phyloP scores from a whole-genome alignment of 768 basidiomycete genomes.

The Punctularia strigosozonata region DNA sequence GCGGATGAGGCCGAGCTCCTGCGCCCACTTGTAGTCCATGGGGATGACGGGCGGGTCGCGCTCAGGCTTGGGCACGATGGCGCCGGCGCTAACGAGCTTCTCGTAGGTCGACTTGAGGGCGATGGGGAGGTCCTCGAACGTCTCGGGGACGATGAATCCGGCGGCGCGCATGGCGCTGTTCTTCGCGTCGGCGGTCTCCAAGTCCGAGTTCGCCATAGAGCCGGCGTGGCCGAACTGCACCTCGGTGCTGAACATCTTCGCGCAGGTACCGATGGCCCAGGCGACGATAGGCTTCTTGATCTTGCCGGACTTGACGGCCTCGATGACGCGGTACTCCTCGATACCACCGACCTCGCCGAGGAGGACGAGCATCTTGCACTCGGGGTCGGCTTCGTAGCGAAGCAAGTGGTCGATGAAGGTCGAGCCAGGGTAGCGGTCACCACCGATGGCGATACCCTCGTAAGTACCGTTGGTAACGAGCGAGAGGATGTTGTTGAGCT shows the following conservation, averaged over 20 bases:
- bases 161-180: conserved; percentile 90
- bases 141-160: conserved; percentile 94
- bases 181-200: conserved; percentile 98
- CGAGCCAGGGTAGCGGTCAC: conserved; percentile 96
- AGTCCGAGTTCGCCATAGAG: conserved; percentile 92
- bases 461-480: conserved; percentile 96
- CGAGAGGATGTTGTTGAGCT: conserved; percentile 98
- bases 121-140: conserved; percentile 90
- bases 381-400: conserved; percentile 93
- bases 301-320: conserved; percentile 84
- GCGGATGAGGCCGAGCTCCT: conserved; percentile 95
- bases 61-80: conserved; percentile 62
- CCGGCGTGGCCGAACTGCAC: conserved; percentile 99
- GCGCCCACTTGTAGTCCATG: conserved; percentile 99
- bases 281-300: conserved; percentile 99
- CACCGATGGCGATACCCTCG: conserved; percentile 99
- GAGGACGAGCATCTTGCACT: conserved; percentile 98
- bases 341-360: conserved; percentile 98
- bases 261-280: conserved; percentile 99
- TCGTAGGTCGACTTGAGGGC: conserved; percentile 83
- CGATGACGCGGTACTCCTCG: conserved; percentile 98
- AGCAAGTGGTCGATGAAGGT: conserved; percentile 99
- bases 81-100: conserved; percentile 56
- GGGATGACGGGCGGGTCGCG: conserved; percentile 90
- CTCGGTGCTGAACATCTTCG: conserved; percentile 99